Percentiles rank a stretch among this genome's conserved stretches.
Conservation (phyloP, 352 stramenopile species). For the Phytophthora cactorum region DNA sequence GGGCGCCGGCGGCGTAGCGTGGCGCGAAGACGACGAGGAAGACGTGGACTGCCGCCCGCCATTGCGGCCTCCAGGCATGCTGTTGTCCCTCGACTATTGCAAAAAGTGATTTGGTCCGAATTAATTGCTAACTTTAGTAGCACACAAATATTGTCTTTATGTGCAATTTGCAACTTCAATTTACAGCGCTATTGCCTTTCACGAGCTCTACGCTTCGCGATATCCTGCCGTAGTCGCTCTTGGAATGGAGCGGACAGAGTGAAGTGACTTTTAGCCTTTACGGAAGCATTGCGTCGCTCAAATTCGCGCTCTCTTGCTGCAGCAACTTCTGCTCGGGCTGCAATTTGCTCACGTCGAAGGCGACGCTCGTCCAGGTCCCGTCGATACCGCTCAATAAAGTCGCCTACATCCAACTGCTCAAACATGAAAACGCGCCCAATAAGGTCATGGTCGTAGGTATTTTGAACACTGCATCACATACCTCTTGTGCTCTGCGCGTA, state of each 20-base stretch:
- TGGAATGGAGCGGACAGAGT: conserved; percentile 39
- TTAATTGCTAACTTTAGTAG: too few species aligned
- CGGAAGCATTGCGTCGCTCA: conserved; percentile 9
- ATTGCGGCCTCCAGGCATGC: conserved; percentile 21
- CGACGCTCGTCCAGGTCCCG: conserved; percentile 59
- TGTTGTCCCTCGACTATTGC: background rate
- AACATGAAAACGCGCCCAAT: background rate
- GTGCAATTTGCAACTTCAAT: too few species aligned
- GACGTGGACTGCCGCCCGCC: conserved; percentile 12
- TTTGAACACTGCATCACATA: conserved; percentile 3
- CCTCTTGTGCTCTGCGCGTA: conserved; percentile 45
- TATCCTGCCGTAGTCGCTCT: conserved; percentile 51
- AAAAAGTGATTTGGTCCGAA: background rate
- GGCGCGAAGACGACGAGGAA: conserved; percentile 17
- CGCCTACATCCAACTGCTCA: conserved; percentile 43
- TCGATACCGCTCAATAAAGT: conserved; percentile 66
- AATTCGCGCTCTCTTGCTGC: conserved; percentile 15
- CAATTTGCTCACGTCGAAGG: conserved; percentile 43
- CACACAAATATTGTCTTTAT: too few species aligned
- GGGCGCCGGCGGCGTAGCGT: conserved; percentile 20
- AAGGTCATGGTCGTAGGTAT: background rate
- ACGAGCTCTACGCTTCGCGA: conserved; percentile 49
- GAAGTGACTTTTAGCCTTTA: conserved; percentile 16
- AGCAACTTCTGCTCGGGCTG: conserved; percentile 21
- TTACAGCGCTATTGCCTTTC: conserved; percentile 11